Conservation (phyloP, 1,284 basidiomycete species). For the Grifola frondosa region DNA sequence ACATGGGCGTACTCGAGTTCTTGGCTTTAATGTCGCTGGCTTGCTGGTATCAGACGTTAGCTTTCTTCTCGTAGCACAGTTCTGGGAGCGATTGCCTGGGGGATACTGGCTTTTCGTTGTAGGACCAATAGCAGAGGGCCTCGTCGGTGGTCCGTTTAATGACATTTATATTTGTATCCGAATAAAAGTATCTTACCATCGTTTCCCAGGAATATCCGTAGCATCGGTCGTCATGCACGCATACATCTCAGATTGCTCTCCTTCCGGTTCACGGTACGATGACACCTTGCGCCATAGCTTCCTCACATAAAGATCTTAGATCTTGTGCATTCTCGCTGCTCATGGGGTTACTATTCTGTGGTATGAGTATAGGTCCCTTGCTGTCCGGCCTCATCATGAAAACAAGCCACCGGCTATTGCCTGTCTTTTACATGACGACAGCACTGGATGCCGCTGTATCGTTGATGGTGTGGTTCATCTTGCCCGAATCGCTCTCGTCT, state of each 20-base stretch:
- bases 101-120: conserved; percentile 79
- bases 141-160: conserved; percentile 61
- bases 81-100: conserved; percentile 61
- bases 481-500: conserved; percentile 71
- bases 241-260: conserved; percentile 59
- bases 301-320: conserved; percentile 29
- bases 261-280: conserved; percentile 42
- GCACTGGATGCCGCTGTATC: conserved; percentile 46
- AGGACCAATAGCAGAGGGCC: conserved; percentile 70
- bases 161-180: neutral
- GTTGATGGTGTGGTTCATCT: conserved; percentile 49
- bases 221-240: conserved; percentile 52
- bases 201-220: conserved; percentile 43
- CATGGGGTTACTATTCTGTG: conserved; percentile 57
- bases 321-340: conserved; percentile 60
- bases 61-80: conserved; percentile 64
- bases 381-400: conserved; percentile 64
- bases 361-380: conserved; percentile 72
- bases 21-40: conserved; percentile 62
- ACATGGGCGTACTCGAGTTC: conserved; percentile 64
- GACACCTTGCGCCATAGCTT: neutral
- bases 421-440: conserved; percentile 67
- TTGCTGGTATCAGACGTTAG: conserved; percentile 61
- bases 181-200: neutral
- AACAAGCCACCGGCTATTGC: conserved; percentile 53